These are phyloP conservation scores for Pelargonium myrrhifolium DNA, from an alignment of 441 rosid species.

Conservation along the genomic window DNA sequence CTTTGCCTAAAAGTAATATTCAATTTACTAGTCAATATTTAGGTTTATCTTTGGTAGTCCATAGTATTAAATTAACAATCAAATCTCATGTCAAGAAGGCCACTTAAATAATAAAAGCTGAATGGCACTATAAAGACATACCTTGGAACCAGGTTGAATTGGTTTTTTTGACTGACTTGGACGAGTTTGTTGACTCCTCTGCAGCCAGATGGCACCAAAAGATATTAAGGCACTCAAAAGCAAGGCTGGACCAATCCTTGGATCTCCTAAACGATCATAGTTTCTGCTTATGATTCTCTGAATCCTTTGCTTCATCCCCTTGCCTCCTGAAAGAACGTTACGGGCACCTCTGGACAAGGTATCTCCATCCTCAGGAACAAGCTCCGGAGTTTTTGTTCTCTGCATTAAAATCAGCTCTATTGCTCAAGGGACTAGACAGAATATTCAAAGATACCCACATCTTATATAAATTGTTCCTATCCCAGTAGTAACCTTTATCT, in stretches of 20 bases:
- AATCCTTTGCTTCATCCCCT: conserved; percentile 48
- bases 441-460: conserved; percentile 3
- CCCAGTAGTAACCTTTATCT: conserved; percentile 1
- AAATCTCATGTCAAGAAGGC: neutral
- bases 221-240: conserved; percentile 76
- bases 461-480: neutral
- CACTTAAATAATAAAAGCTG: neutral
- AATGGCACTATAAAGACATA: conserved; percentile 6
- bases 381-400: conserved; percentile 83
- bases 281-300: conserved; percentile 25
- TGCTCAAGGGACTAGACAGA: conserved; percentile 7
- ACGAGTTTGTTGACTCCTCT: conserved; percentile 44
- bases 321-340: conserved; percentile 44
- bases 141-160: conserved; percentile 33
- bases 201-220: conserved; percentile 61
- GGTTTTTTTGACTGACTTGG: conserved; percentile 24
- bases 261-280: conserved; percentile 58
- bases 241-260: conserved; percentile 82
- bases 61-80: neutral
- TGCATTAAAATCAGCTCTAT: conserved; percentile 25
- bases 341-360: conserved; percentile 55
- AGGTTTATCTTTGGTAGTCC: too few species aligned
- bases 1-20: too few species aligned
- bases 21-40: too few species aligned
- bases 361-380: conserved; percentile 70